Evolutionary conservation across 306 rosid species (phyloP).

Genomic region (Cyclanthera cordifolia): DNA sequence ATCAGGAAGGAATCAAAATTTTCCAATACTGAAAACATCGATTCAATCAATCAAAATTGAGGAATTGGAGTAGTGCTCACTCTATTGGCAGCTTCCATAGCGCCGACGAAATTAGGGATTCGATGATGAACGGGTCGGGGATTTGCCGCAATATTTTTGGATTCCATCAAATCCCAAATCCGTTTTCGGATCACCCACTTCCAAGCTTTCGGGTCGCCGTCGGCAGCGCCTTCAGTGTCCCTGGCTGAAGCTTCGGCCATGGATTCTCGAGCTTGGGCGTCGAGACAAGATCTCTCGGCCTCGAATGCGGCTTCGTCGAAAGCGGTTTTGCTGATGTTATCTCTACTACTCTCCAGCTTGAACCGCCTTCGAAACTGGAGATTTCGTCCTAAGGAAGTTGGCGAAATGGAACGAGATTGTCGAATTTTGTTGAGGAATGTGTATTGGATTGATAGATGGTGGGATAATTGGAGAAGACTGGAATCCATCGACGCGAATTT

Average conservation of each 20-base stretch:
- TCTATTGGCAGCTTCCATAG: slow-evolving; percentile 57
- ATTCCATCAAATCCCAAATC: slow-evolving; percentile 77
- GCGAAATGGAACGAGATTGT: slow-evolving; percentile 1
- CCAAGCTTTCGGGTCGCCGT: slow-evolving; percentile 75
- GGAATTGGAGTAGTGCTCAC: slow-evolving; percentile 16
- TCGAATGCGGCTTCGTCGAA: slow-evolving; percentile 71
- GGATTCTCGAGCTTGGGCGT: slow-evolving; percentile 51
- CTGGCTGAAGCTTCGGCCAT: slow-evolving; percentile 44
- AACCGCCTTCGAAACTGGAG: slow-evolving; percentile 7
- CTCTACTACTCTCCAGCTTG: slow-evolving; percentile 18
- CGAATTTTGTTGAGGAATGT: slow-evolving; percentile 8
- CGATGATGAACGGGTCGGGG: slow-evolving; percentile 93
- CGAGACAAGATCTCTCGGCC: slow-evolving; percentile 58
- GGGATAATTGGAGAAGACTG: slow-evolving; percentile 21
- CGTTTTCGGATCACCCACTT: slow-evolving; percentile 80
- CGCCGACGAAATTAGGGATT: slow-evolving; percentile 80
- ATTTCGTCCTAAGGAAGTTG: slow-evolving; percentile 11
- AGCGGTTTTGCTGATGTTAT: not conserved
- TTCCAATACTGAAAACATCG: not conserved
- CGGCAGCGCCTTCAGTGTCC: slow-evolving; percentile 14
- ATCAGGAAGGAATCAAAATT: not conserved
- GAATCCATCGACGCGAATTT: slow-evolving; percentile 28
- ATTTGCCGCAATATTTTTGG: slow-evolving; percentile 43
- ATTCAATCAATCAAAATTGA: not conserved
- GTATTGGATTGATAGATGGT: slow-evolving; percentile 13